Evolutionary conservation across 306 rosid genomes (phyloP).

Genomic region (Vigna reflexopilosa): DNA sequence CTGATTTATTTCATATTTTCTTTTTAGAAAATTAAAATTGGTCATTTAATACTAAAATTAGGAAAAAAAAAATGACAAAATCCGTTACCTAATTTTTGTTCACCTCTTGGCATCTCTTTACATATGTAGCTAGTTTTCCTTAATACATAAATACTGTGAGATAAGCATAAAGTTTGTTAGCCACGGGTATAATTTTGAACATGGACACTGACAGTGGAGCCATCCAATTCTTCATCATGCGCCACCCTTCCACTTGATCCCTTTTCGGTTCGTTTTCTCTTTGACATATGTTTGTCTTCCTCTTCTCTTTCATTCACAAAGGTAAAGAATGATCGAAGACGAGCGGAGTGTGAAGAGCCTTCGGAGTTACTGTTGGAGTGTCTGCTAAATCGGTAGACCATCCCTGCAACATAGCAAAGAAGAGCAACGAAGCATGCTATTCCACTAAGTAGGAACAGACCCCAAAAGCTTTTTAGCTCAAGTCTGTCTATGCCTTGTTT

Average conservation of each 20-base stretch:
- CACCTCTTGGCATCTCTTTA: too few species aligned
- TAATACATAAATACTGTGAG: too few species aligned
- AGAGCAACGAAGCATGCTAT: constrained; percentile 70
- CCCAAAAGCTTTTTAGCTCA: constrained; percentile 71
- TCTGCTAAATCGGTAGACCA: constrained; percentile 57
- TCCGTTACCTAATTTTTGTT: too few species aligned
- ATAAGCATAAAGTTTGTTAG: too few species aligned
- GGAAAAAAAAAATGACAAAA: too few species aligned
- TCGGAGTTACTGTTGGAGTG: constrained; percentile 12
- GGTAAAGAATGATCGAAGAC: constrained; percentile 64
- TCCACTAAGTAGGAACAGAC: constrained; percentile 68
- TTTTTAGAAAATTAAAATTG: too few species aligned
- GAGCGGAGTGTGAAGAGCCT: constrained; percentile 41
- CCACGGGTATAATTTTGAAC: background rate
- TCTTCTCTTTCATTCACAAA: constrained; percentile 71
- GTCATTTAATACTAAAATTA: too few species aligned
- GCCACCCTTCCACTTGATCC: constrained; percentile 47
- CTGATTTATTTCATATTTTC: too few species aligned
- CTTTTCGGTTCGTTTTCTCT: constrained; percentile 42
- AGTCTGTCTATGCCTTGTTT: constrained; percentile 68
- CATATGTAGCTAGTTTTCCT: too few species aligned
- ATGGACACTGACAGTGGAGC: background rate
- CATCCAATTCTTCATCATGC: constrained; percentile 17
- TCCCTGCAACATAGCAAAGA: constrained; percentile 49
- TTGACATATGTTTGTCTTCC: constrained; percentile 41